phyloP scores from a whole-genome alignment of 352 stramenopile species.

The Phytophthora tentaculata region DNA sequence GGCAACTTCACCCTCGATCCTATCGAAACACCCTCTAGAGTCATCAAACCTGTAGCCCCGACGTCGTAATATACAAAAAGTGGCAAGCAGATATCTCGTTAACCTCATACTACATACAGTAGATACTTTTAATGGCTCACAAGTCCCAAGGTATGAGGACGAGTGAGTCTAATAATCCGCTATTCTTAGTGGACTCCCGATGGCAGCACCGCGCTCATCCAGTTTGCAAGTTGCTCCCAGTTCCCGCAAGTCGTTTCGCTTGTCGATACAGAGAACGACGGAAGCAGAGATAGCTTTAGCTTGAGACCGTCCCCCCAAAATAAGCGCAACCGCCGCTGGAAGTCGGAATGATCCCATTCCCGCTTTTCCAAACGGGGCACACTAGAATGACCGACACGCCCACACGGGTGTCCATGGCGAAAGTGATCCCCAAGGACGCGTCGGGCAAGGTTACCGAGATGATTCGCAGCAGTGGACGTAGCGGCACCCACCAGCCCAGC shows the following conservation, averaged over 20 bases:
- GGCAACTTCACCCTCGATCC: slow-evolving; percentile 86
- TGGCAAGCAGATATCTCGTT: too few species aligned
- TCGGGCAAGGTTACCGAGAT: slow-evolving; percentile 38
- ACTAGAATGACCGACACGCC: slow-evolving; percentile 78
- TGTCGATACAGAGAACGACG: slow-evolving; percentile 10
- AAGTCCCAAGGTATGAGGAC: slow-evolving; percentile 29
- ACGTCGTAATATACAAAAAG: slow-evolving; percentile 19
- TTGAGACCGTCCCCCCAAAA: slow-evolving; percentile 8
- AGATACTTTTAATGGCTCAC: neutral
- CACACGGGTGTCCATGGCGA: slow-evolving; percentile 62
- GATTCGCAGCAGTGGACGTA: slow-evolving; percentile 40
- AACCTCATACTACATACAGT: too few species aligned
- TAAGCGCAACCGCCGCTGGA: slow-evolving; percentile 28
- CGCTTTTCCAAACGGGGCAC: slow-evolving; percentile 74
- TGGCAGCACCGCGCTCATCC: neutral
- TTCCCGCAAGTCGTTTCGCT: slow-evolving; percentile 29
- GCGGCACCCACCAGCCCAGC: slow-evolving; percentile 18
- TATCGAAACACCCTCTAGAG: slow-evolving; percentile 30
- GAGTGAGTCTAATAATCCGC: slow-evolving; percentile 8
- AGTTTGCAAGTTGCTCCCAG: slow-evolving; percentile 39
- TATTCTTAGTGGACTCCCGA: slow-evolving; percentile 28
- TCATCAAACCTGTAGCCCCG: slow-evolving; percentile 16
- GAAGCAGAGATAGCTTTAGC: slow-evolving; percentile 16
- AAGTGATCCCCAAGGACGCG: slow-evolving; percentile 75
- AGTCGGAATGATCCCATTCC: slow-evolving; percentile 72